phyloP scores from a whole-genome alignment of 352 stramenopile species.

The Pythium grandisporangium region DNA sequence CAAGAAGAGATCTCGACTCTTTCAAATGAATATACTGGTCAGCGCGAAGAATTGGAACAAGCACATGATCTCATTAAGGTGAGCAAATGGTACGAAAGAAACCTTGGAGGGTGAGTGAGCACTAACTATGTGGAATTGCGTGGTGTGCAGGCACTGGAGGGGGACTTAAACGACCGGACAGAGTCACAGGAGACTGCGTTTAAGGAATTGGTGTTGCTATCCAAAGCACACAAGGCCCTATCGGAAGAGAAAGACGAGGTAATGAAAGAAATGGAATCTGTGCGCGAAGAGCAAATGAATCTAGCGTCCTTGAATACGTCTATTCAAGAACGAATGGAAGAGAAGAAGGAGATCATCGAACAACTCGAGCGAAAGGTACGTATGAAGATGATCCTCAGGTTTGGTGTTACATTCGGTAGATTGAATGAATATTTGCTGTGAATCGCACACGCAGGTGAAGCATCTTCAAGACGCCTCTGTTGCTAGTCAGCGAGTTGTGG shows the following conservation, averaged over 20 bases:
- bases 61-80: slow-evolving; percentile 48
- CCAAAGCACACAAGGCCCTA: slow-evolving; percentile 69
- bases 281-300: slow-evolving; percentile 37
- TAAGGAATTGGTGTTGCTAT: slow-evolving; percentile 70
- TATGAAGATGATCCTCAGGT: background rate
- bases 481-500: slow-evolving; percentile 31
- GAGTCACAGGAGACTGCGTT: slow-evolving; percentile 57
- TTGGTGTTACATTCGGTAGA: no score
- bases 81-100: no score
- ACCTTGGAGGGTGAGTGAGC: no score
- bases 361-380: slow-evolving; percentile 60
- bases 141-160: slow-evolving; percentile 31
- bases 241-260: slow-evolving; percentile 48
- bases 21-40: slow-evolving; percentile 55
- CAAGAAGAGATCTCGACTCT: slow-evolving; percentile 57
- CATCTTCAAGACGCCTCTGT: slow-evolving; percentile 38
- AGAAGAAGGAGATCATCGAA: slow-evolving; percentile 53
- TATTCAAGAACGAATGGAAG: slow-evolving; percentile 43
- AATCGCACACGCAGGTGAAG: slow-evolving; percentile 25
- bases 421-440: no score
- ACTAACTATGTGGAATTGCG: no score
- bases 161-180: slow-evolving; percentile 47
- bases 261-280: slow-evolving; percentile 29
- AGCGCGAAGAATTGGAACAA: slow-evolving; percentile 45
- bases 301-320: slow-evolving; percentile 52